Conservation (phyloP, 106 monocot genomes). For the Amphibolis antarctica region DNA sequence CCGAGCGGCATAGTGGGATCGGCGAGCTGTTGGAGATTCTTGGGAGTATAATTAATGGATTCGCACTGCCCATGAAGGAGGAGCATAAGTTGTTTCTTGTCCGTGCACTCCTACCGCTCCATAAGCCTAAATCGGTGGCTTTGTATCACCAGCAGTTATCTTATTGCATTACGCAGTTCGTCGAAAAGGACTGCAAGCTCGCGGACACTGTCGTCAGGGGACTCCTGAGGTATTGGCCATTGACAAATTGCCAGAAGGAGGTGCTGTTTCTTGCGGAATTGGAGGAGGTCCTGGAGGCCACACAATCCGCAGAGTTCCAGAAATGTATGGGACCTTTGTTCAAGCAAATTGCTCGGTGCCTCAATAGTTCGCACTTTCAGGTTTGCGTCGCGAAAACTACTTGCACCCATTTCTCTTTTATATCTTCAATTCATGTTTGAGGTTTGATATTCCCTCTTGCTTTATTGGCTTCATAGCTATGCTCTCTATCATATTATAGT, state of each 20-base stretch:
- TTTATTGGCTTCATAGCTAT: no score
- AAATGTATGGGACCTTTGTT: constrained; percentile 17
- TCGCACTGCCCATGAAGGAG: constrained; percentile 26
- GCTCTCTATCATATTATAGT: no score
- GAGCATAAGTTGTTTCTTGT: constrained; percentile 26
- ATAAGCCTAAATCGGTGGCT: constrained; percentile 13
- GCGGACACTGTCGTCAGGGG: constrained; percentile 14
- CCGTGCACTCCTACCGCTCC: constrained; percentile 14
- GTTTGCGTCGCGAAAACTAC: constrained; percentile 1
- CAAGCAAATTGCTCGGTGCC: constrained; percentile 22
- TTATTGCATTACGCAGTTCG: constrained; percentile 22
- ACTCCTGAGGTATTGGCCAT: constrained; percentile 17
- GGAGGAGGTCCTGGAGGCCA: constrained; percentile 23
- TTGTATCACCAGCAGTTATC: constrained; percentile 20
- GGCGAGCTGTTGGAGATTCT: constrained; percentile 26
- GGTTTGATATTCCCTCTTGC: no score
- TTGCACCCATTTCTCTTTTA: not conserved
- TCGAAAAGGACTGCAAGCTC: constrained; percentile 24
- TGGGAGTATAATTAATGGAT: constrained; percentile 26
- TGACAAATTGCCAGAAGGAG: constrained; percentile 26
- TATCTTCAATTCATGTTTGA: no score
- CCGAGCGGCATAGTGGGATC: constrained; percentile 19
- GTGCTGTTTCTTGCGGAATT: constrained; percentile 28
- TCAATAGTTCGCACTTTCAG: constrained; percentile 27
- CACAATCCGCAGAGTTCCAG: constrained; percentile 22